A percentile compares a stretch with the other conserved stretches of the same genome.
These are phyloP conservation scores for Melanopsichium pennsylvanicum DNA, from an alignment of 1,284 basidiomycete species.

Conservation along the genomic window DNA sequence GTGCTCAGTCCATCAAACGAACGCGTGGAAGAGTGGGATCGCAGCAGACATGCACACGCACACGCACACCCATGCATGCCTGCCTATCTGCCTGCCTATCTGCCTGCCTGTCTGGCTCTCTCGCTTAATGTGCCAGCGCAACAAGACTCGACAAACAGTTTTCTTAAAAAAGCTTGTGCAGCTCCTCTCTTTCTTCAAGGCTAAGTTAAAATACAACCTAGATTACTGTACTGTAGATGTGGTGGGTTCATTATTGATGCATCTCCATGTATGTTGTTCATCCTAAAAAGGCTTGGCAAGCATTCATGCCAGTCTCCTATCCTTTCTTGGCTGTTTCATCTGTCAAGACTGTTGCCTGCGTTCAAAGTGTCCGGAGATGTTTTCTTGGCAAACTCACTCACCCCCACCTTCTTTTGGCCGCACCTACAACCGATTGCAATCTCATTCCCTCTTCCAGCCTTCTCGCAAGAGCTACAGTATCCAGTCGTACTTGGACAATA, in stretches of 20 bases:
- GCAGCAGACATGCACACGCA: neutral
- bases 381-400: conserved; percentile 12
- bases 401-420: too few species aligned
- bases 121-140: neutral
- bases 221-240: conserved; percentile 1
- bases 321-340: neutral
- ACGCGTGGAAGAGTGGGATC: neutral
- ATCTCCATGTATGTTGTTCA: conserved; percentile 5
- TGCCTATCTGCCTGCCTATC: neutral
- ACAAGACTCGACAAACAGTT: too few species aligned
- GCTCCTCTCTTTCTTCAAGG: conserved; percentile 5
- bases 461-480: too few species aligned
- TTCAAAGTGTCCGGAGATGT: conserved; percentile 8
- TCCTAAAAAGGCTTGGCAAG: conserved; percentile 30
- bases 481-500: too few species aligned
- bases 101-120: neutral
- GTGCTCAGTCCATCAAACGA: neutral
- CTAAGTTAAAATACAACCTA: conserved; percentile 23
- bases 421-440: too few species aligned
- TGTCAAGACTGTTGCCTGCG: conserved; percentile 8
- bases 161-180: neutral
- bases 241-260: too few species aligned
- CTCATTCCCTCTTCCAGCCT: too few species aligned
- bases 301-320: conserved; percentile 15
- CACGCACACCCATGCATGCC: conserved; percentile 1